phyloP scores from a whole-genome alignment of 2,329 filamentous ascomycete genomes.

The Elsinoe ampelina region DNA sequence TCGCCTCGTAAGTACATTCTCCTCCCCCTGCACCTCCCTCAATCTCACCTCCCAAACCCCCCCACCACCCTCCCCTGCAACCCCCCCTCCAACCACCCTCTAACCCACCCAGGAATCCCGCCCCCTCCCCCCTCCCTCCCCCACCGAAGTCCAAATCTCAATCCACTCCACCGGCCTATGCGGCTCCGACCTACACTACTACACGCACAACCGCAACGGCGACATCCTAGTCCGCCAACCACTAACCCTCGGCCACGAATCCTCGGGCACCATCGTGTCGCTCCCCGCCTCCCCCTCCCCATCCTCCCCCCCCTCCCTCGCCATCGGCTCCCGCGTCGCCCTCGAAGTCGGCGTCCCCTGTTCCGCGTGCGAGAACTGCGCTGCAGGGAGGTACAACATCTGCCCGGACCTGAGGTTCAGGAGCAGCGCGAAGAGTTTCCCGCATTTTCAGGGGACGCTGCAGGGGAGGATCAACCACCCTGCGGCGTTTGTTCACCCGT shows the following conservation, averaged over 20 bases:
- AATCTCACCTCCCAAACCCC: not conserved
- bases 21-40: no score
- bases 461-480: slow-evolving; percentile 55
- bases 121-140: slow-evolving; percentile 36
- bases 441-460: slow-evolving; percentile 55
- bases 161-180: slow-evolving; percentile 60
- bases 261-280: slow-evolving; percentile 66
- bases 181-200: slow-evolving; percentile 74
- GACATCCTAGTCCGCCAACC: slow-evolving; percentile 74
- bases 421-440: slow-evolving; percentile 51
- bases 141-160: slow-evolving; percentile 53
- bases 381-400: slow-evolving; percentile 52
- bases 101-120: slow-evolving; percentile 41
- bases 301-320: slow-evolving; percentile 40
- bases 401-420: slow-evolving; percentile 50
- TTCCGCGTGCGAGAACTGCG: slow-evolving; percentile 49
- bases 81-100: not conserved
- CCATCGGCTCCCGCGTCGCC: slow-evolving; percentile 74
- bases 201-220: slow-evolving; percentile 76
- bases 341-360: slow-evolving; percentile 87
- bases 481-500: slow-evolving; percentile 49
- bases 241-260: slow-evolving; percentile 71
- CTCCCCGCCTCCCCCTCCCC: slow-evolving; percentile 51
- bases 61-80: not conserved
- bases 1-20: slow-evolving; percentile 43